A percentile compares a stretch with the other conserved stretches of the same genome.
Conservation (phyloP, 2,329 filamentous ascomycete genomes). For the Fusarium lateritium region DNA sequence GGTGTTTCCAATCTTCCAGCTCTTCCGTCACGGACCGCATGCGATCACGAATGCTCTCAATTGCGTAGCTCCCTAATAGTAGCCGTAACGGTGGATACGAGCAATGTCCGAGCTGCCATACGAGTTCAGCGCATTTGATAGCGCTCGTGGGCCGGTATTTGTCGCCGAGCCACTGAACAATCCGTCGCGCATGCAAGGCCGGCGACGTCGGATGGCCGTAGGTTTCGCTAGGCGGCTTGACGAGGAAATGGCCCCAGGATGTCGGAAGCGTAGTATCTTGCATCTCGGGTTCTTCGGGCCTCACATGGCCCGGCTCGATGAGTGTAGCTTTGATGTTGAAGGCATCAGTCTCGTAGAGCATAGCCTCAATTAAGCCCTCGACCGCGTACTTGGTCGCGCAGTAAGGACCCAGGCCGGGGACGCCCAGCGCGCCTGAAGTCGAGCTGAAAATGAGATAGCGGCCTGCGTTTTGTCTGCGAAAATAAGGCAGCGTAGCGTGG, state of each 20-base stretch:
- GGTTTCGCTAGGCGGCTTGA: conserved; percentile 86
- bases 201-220: conserved; percentile 85
- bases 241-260: conserved; percentile 91
- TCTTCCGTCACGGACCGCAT: conserved; percentile 94
- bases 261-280: conserved; percentile 70
- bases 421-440: conserved; percentile 91
- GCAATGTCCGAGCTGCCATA: conserved; percentile 96
- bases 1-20: conserved; percentile 91
- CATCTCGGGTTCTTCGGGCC: conserved; percentile 83
- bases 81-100: conserved; percentile 91
- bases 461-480: conserved; percentile 81
- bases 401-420: conserved; percentile 92
- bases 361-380: conserved; percentile 94
- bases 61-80: conserved; percentile 92
- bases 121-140: conserved; percentile 91
- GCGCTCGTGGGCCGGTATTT: conserved; percentile 88
- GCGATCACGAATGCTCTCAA: conserved; percentile 94
- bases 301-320: conserved; percentile 90
- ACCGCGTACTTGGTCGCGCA: conserved; percentile 98
- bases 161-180: conserved; percentile 95
- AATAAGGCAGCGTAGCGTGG: conserved; percentile 88
- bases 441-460: conserved; percentile 96
- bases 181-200: conserved; percentile 88
- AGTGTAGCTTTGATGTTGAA: conserved; percentile 96
- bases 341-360: conserved; percentile 93